phyloP scores from a whole-genome alignment of 75 land plant genomes.

The Pinus taeda region DNA sequence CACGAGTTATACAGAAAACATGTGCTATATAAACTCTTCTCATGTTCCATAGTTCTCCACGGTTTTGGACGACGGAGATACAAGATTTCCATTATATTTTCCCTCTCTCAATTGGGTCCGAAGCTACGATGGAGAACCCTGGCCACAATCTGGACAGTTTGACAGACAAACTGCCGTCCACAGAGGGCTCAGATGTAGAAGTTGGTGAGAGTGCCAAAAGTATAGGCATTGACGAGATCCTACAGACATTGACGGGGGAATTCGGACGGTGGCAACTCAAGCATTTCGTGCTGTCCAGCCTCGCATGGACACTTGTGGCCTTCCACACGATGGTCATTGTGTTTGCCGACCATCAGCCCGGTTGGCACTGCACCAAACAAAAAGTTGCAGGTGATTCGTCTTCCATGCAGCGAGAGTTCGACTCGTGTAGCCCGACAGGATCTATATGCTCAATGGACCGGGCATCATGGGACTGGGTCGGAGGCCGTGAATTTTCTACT shows the following conservation, averaged over 20 bases:
- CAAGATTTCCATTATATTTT: too few relatives aligned
- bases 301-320: constrained; percentile 43
- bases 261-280: constrained; percentile 29
- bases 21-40: too few relatives aligned
- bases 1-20: too few relatives aligned
- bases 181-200: too few relatives aligned
- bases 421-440: neutral
- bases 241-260: constrained; percentile 18
- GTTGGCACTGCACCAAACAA: too few relatives aligned
- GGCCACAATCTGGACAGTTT: too few relatives aligned
- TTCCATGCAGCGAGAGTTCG: neutral
- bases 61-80: too few relatives aligned
- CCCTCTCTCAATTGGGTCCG: too few relatives aligned
- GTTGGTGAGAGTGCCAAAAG: too few relatives aligned
- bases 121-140: too few relatives aligned
- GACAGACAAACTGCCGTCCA: too few relatives aligned
- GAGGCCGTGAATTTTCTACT: constrained; percentile 13
- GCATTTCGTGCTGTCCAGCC: constrained; percentile 33
- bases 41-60: too few relatives aligned
- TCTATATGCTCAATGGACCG: constrained; percentile 32
- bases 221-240: constrained; percentile 22
- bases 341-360: constrained; percentile 26
- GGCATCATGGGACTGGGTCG: constrained; percentile 69
- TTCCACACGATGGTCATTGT: constrained; percentile 46
- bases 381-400: neutral